Evolutionary conservation across 108 stramenopile species (phyloP).

Genomic region (Aurantiochytrium sp.): DNA sequence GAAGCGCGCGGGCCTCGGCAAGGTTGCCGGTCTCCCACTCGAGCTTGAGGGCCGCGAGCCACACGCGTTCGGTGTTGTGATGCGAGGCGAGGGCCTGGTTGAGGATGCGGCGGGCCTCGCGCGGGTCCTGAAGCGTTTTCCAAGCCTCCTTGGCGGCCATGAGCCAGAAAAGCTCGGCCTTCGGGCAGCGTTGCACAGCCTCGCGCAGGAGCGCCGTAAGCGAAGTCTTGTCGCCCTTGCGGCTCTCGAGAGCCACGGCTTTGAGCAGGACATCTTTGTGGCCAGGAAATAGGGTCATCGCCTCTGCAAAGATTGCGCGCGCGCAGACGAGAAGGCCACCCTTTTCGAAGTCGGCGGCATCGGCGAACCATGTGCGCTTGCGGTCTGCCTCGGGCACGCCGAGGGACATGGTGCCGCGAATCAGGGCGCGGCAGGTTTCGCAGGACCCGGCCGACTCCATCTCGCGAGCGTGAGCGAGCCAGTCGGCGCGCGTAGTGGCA

Average conservation of each 20-base stretch:
- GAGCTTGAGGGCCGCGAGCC: constrained; percentile 92
- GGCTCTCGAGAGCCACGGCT: constrained; percentile 82
- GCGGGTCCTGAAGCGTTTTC: constrained; percentile 73
- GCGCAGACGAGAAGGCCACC: constrained; percentile 73
- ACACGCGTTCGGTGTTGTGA: constrained; percentile 87
- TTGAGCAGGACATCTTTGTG: constrained; percentile 81
- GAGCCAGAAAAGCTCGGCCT: constrained; percentile 92
- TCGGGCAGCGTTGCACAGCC: constrained; percentile 64
- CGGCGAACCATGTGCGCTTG: constrained; percentile 87
- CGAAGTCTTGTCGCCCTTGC: constrained; percentile 68
- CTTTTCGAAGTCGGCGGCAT: constrained; percentile 72
- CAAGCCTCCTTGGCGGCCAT: constrained; percentile 92
- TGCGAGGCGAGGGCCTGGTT: constrained; percentile 84
- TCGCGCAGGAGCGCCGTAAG: constrained; percentile 73
- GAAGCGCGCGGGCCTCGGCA: constrained; percentile 77
- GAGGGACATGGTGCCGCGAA: constrained; percentile 71
- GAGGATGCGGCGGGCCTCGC: constrained; percentile 80
- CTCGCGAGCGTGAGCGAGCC: background rate
- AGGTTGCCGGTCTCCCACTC: constrained; percentile 92
- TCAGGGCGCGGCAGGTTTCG: constrained; percentile 77
- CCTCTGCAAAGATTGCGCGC: constrained; percentile 75
- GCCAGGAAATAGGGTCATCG: constrained; percentile 68
- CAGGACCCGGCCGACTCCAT: constrained; percentile 65
- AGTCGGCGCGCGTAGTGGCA: constrained; percentile 70
- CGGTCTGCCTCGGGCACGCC: constrained; percentile 90